phyloP scores from a whole-genome alignment of 2,329 filamentous ascomycete genomes.

The Pseudogymnoascus sp. region DNA sequence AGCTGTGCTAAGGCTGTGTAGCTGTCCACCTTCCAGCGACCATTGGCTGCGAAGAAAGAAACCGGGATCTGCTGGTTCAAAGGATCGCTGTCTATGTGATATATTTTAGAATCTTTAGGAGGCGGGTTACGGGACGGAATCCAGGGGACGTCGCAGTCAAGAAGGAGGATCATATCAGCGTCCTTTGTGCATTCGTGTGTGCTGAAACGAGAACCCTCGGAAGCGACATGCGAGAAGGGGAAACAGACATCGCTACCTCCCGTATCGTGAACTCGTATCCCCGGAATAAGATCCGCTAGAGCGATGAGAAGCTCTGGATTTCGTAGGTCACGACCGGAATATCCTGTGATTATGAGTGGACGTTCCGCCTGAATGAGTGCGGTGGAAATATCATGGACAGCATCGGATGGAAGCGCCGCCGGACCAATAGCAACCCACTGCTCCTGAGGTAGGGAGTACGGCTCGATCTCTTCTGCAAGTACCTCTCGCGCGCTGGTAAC shows the following conservation, averaged over 20 bases:
- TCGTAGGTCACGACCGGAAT: slow-evolving; percentile 38
- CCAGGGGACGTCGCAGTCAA: slow-evolving; percentile 66
- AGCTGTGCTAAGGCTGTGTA: slow-evolving; percentile 36
- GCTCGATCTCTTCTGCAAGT: slow-evolving; percentile 76
- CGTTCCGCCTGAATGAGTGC: slow-evolving; percentile 39
- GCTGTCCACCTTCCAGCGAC: slow-evolving; percentile 43
- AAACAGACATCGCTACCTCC: slow-evolving; percentile 44
- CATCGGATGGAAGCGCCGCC: slow-evolving; percentile 28
- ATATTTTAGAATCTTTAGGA: slow-evolving; percentile 46
- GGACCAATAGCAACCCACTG: slow-evolving; percentile 44
- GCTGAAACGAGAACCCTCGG: slow-evolving; percentile 48
- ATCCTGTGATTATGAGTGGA: slow-evolving; percentile 43
- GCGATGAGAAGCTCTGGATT: slow-evolving; percentile 33
- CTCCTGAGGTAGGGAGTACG: slow-evolving; percentile 59
- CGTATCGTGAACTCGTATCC: slow-evolving; percentile 43
- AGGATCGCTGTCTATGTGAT: slow-evolving; percentile 60
- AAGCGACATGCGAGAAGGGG: slow-evolving; percentile 31
- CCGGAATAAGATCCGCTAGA: slow-evolving; percentile 40
- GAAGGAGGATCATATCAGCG: slow-evolving; percentile 57
- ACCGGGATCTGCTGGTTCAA: slow-evolving; percentile 54
- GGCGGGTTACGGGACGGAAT: slow-evolving; percentile 57
- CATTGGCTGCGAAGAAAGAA: slow-evolving; percentile 47
- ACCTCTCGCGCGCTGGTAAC: slow-evolving; percentile 70
- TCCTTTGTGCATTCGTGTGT: slow-evolving; percentile 45
- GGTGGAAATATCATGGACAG: slow-evolving; percentile 35